phyloP scores from a whole-genome alignment of 2,329 filamentous ascomycete genomes.

The Hirsutella thompsonii region DNA sequence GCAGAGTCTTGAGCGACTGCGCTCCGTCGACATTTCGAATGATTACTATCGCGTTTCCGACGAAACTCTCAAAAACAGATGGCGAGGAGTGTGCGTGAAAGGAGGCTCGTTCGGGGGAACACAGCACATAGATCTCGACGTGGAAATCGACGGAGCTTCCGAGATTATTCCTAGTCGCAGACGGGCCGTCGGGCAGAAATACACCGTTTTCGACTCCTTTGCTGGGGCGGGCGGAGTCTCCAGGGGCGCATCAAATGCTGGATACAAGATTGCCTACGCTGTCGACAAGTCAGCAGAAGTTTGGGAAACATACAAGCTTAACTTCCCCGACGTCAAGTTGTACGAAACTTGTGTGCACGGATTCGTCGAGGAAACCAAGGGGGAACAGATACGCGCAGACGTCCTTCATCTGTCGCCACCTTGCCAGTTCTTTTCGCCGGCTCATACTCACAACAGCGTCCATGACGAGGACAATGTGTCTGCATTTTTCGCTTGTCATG shows the following conservation, averaged over 20 bases:
- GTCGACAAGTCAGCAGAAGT: constrained; percentile 51
- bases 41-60: constrained; percentile 16
- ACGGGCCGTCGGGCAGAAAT: constrained; percentile 27
- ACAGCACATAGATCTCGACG: not conserved
- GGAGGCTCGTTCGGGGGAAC: constrained; percentile 17
- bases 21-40: constrained; percentile 15
- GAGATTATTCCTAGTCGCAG: too few species aligned
- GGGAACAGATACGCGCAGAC: constrained; percentile 36
- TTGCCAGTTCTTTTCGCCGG: constrained; percentile 63
- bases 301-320: constrained; percentile 41
- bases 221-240: constrained; percentile 63
- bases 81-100: constrained; percentile 14
- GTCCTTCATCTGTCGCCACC: constrained; percentile 65
- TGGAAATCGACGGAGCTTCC: not conserved
- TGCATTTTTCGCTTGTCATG: constrained; percentile 36
- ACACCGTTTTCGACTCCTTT: constrained; percentile 60
- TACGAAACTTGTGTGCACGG: constrained; percentile 32
- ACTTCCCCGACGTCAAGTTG: constrained; percentile 41
- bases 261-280: constrained; percentile 45
- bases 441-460: constrained; percentile 54
- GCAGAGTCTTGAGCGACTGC: constrained; percentile 21
- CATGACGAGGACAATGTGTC: constrained; percentile 60
- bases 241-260: constrained; percentile 43
- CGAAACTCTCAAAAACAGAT: constrained; percentile 18
- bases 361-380: constrained; percentile 27